Conservation (phyloP, 805 yeast species). For the Sugiyamaella valdiviana region DNA sequence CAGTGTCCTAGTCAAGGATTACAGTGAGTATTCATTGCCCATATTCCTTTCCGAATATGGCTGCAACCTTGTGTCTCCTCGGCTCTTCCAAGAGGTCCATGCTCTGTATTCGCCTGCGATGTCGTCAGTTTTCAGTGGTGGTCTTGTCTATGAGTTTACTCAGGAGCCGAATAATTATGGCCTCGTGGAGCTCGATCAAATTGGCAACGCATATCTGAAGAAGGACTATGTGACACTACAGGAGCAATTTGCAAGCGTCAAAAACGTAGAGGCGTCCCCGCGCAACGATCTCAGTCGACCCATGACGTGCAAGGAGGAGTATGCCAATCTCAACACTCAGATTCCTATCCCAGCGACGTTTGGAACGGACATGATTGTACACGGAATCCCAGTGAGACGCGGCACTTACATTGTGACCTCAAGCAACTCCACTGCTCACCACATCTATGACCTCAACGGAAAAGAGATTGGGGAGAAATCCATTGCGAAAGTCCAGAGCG, state of each 20-base stretch:
- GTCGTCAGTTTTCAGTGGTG: slow-evolving; percentile 78
- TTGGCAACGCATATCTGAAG: slow-evolving; percentile 38
- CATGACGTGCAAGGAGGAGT: slow-evolving; percentile 14
- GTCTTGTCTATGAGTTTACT: slow-evolving; percentile 72
- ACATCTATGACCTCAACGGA: slow-evolving; percentile 24
- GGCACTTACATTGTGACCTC: slow-evolving; percentile 23
- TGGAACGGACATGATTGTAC: slow-evolving; percentile 30
- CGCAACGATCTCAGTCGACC: slow-evolving; percentile 13
- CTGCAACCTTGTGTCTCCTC: slow-evolving; percentile 75
- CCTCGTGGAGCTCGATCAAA: slow-evolving; percentile 48
- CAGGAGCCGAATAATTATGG: slow-evolving; percentile 80
- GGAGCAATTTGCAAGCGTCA: slow-evolving; percentile 3
- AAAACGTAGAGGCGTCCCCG: slow-evolving; percentile 1
- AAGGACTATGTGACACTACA: slow-evolving; percentile 50
- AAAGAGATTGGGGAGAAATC: slow-evolving; percentile 14
- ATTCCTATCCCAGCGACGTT: slow-evolving; percentile 28
- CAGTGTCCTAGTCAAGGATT: slow-evolving; percentile 61
- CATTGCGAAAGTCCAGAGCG: no score
- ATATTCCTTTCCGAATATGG: slow-evolving; percentile 89
- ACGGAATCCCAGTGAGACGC: slow-evolving; percentile 29
- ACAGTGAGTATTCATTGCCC: slow-evolving; percentile 62
- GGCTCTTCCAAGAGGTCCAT: slow-evolving; percentile 69
- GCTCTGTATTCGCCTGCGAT: slow-evolving; percentile 64
- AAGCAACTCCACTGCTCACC: slow-evolving; percentile 17
- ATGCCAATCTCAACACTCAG: slow-evolving; percentile 23